A percentile compares a stretch with the other conserved stretches of the same genome.
phyloP scores from a whole-genome alignment of 2,329 filamentous ascomycete genomes.

The Annulohypoxylon truncatum region DNA sequence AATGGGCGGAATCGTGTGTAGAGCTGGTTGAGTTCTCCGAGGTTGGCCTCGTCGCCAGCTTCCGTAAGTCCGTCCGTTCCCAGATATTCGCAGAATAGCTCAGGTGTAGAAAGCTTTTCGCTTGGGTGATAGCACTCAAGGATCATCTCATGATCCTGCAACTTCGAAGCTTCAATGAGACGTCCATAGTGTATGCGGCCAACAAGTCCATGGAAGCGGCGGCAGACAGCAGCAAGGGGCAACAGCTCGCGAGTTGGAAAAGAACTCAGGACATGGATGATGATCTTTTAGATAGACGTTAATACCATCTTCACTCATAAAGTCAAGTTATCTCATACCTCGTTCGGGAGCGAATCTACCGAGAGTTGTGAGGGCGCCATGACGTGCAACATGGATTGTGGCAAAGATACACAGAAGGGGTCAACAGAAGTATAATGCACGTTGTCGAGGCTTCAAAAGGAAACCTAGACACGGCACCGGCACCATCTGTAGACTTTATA shows the following conservation, averaged over 20 bases:
- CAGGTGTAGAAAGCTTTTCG: slow-evolving; percentile 74
- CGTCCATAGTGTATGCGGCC: slow-evolving; percentile 73
- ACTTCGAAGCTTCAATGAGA: slow-evolving; percentile 67
- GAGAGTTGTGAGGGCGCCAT: slow-evolving; percentile 43
- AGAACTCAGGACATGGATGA: slow-evolving; percentile 61
- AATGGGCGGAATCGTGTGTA: slow-evolving; percentile 79
- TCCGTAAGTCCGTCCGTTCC: slow-evolving; percentile 70
- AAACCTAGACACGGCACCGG: slow-evolving; percentile 3
- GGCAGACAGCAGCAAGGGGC: slow-evolving; percentile 67
- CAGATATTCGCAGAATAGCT: slow-evolving; percentile 73
- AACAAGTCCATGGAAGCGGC: slow-evolving; percentile 71
- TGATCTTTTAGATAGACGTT: slow-evolving; percentile 54
- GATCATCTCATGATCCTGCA: slow-evolving; percentile 73
- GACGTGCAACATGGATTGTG: slow-evolving; percentile 43
- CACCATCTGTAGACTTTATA: slow-evolving; percentile 29
- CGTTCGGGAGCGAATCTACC: slow-evolving; percentile 52
- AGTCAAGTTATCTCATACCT: slow-evolving; percentile 44
- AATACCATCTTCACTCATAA: slow-evolving; percentile 2
- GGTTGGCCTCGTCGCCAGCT: slow-evolving; percentile 50
- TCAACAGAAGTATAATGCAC: slow-evolving; percentile 35
- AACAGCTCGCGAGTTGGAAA: slow-evolving; percentile 66
- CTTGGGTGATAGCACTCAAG: slow-evolving; percentile 83
- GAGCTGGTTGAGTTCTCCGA: slow-evolving; percentile 62
- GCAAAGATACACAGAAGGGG: slow-evolving; percentile 34
- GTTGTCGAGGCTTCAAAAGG: slow-evolving; percentile 31